Conservation (phyloP, 202 grass and related monocot species). For the Cymbopogon flexuosus region DNA sequence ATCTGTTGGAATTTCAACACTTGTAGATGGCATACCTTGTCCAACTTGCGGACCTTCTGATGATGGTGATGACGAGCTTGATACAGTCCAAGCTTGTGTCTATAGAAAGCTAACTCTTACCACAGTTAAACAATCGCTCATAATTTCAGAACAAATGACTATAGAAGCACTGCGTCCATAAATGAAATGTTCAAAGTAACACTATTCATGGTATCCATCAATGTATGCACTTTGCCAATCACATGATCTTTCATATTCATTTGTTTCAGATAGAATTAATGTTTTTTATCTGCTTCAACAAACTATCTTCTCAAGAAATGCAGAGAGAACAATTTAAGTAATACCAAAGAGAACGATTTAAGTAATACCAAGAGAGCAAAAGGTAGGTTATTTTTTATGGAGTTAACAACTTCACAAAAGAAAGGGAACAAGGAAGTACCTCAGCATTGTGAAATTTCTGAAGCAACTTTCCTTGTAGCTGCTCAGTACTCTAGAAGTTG, state of each 20-base stretch:
- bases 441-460: slow-evolving; percentile 50
- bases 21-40: slow-evolving; percentile 32
- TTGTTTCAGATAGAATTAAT: neutral
- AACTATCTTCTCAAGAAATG: neutral
- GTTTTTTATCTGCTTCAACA: neutral
- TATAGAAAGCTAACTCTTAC: slow-evolving; percentile 9
- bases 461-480: slow-evolving; percentile 47
- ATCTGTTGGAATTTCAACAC: slow-evolving; percentile 67
- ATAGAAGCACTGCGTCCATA: neutral
- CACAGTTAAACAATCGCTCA: neutral
- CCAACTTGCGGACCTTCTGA: slow-evolving; percentile 30
- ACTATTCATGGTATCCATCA: neutral
- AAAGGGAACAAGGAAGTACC: slow-evolving; percentile 35
- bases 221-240: neutral
- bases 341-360: neutral
- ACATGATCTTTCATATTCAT: neutral
- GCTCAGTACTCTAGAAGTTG: slow-evolving; percentile 52
- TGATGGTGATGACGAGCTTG: slow-evolving; percentile 28
- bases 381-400: neutral
- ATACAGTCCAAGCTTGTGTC: slow-evolving; percentile 37
- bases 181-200: neutral
- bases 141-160: slow-evolving; percentile 19
- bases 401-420: slow-evolving; percentile 12
- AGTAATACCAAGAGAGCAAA: neutral
- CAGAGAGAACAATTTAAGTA: too few species aligned